Base-by-base conservation (phyloP, 768 basidiomycete species). In the Boletus eberwhitei region DNA sequence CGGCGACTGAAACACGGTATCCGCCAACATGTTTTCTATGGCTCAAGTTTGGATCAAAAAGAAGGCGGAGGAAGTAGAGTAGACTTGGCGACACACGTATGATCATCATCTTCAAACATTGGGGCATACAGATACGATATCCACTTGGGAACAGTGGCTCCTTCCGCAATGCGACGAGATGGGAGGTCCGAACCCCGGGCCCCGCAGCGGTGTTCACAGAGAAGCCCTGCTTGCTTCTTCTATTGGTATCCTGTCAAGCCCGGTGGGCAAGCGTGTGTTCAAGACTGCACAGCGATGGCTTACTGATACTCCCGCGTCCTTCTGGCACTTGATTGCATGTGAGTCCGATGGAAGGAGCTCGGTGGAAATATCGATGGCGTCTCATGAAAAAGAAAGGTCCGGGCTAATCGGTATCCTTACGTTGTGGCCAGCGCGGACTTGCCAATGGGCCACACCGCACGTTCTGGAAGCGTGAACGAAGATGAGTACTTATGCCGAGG, bases 391-490 rank as follows among this genome's bases (percentile, higher is more conserved):
- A 35, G 41, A 21, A 24, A 14, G 5, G 16, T 48, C 59, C 59
- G 42, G n/a, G 22, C 13, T 45, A 2, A n/a, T 36, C 37, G 52
- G 53, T 29, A 38, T 61, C 61, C 59, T 38, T 40, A 57, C 48
- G 11, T 43, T 22, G 40, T 42, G 17, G 36, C 22, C 21, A 4
- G 57, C 14, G 39, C 35, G 54, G 38, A 36, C 52, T n/a, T 32
- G 22, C 34, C 8, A 34, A 12, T 26, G 46, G 22, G 29, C n/a
- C 48, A 44, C 36, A 31, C 29, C 32, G 26, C 9, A 14, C 31
- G 16, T 38, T 43, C 46, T 31, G 17, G 34, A 51, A 61, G 31
- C 8, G n/a, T 19, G 19, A 16, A 35, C n/a, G 19, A 36, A 38
- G 40, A 14, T 39, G 8, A 5, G 11, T 8, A 32, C 11, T 31